Conservation (phyloP, 2,329 filamentous ascomycete species). For the Pseudohalonectria lignicola region DNA sequence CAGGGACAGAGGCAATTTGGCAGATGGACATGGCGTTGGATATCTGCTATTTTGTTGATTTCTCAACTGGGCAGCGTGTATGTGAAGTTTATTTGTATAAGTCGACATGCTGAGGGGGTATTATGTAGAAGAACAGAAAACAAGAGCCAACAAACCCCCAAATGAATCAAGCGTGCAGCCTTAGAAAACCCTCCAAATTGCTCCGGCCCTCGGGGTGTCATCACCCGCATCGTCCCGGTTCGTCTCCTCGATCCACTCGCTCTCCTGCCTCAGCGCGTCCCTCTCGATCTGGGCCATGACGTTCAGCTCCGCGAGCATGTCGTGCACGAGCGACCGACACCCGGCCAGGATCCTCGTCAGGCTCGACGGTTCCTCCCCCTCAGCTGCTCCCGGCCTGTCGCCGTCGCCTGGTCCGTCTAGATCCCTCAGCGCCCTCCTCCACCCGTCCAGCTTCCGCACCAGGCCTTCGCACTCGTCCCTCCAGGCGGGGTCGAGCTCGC, state of each 20-base stretch:
- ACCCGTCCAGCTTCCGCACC: constrained; percentile 41
- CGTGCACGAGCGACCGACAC: constrained; percentile 36
- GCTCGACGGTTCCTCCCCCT: constrained; percentile 19
- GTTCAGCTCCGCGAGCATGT: constrained; percentile 52
- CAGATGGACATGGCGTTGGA: no score
- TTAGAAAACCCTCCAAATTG: constrained; percentile 34
- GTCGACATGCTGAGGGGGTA: no score
- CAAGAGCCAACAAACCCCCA: background rate
- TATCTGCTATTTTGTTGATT: no score
- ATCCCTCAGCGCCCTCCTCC: constrained; percentile 35
- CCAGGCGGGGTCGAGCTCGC: constrained; percentile 46
- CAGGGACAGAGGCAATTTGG: no score
- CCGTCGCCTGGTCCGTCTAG: constrained; percentile 16
- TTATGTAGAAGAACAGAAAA: no score
- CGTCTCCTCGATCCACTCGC: constrained; percentile 45
- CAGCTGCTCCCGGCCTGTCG: constrained; percentile 2
- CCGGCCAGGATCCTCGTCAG: constrained; percentile 35
- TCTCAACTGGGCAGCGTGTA: no score
- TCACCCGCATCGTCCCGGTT: constrained; percentile 25
- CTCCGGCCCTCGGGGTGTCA: constrained; percentile 27
- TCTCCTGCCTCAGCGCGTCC: constrained; percentile 44
- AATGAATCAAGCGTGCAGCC: no score
- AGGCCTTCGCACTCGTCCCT: constrained; percentile 44
- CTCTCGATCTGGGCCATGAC: constrained; percentile 51
- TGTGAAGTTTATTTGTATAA: no score